Evolutionary conservation across 768 basidiomycete species (phyloP).

Genomic region (Obba rivulosa): DNA sequence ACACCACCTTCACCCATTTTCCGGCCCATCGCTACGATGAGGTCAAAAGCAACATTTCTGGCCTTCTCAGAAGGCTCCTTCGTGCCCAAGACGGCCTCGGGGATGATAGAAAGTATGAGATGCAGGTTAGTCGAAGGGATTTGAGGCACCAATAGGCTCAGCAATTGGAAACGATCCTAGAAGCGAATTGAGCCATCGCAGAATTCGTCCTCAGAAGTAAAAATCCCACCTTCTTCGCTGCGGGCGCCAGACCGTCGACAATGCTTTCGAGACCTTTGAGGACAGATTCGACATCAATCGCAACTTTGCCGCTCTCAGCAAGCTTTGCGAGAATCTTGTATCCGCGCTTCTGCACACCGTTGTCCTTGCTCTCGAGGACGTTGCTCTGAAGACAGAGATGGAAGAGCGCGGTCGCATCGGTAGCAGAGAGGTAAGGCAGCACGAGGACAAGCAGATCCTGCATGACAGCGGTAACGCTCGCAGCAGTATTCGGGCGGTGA

Average conservation of each 20-base stretch:
- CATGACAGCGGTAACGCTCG: slow-evolving; percentile 54
- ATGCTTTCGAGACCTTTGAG: slow-evolving; percentile 63
- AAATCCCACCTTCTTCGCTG: slow-evolving; percentile 73
- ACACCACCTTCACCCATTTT: slow-evolving; percentile 88
- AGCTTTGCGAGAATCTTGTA: slow-evolving; percentile 83
- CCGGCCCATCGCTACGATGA: slow-evolving; percentile 85
- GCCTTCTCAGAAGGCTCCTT: slow-evolving; percentile 97
- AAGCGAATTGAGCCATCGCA: neutral
- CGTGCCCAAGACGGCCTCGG: slow-evolving; percentile 91
- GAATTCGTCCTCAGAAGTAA: neutral
- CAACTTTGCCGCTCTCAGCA: slow-evolving; percentile 57
- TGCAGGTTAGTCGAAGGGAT: slow-evolving; percentile 73
- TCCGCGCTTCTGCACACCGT: slow-evolving; percentile 90
- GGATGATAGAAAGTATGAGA: slow-evolving; percentile 82
- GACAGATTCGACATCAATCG: slow-evolving; percentile 48
- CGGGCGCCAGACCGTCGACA: slow-evolving; percentile 61
- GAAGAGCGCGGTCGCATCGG: slow-evolving; percentile 62
- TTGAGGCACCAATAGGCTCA: slow-evolving; percentile 60
- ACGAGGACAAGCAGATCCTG: slow-evolving; percentile 85
- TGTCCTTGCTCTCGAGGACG: slow-evolving; percentile 73
- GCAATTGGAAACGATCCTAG: slow-evolving; percentile 79
- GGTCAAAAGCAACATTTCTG: slow-evolving; percentile 81
- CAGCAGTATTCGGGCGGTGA: slow-evolving; percentile 31
- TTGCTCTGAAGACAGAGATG: slow-evolving; percentile 59
- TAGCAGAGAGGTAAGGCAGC: slow-evolving; percentile 62